Evolutionary conservation across 2,329 filamentous ascomycete species (phyloP), one percentile per base, ranked within the genome.

Genomic region (Fusarium tanahbumbuense): DNA sequence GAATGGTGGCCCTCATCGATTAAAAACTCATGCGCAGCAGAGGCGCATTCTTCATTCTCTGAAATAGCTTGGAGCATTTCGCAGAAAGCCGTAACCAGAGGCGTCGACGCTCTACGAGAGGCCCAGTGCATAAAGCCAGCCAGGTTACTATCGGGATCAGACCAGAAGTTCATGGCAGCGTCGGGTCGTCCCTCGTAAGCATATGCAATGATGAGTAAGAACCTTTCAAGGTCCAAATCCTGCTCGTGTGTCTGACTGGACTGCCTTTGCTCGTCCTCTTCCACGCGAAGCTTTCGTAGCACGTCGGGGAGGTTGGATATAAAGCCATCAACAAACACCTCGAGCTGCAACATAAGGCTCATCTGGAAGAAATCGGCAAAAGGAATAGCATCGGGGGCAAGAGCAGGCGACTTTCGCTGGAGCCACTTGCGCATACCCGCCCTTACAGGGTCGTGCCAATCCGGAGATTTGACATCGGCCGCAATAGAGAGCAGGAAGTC

Each of bases 81-180:
- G 79, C 96, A 99, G 74, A 98, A 99, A 15, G 95, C 94, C 66
- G 93, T 96, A 63, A 97, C 94, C 25, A 97, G 87, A n/a, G 96
- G 96, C 1, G 97, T 98, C 1, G 97, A 97, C 65, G 97, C 94
- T 74, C 96, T 88, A 73, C 93, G 91, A 6, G 96, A 97, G n/a
- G 94, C 93, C 96, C 96, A 99, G 70, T 97, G 93, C 78, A 99
- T 86, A 77, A 99, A 99, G 0, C 96, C 96, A 68, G 94, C 93
- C 32, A 99, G 84, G 73, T 98, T 97, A 76, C 94, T 94, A 75
- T 99, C 96, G 3, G 92, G 90, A 76, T 98, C 94, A 32, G 88
- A 88, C 96, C 96, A 99, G 73, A 98, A 98, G 47, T 91, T 92
- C 75, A 93, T 89, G 12, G 94, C 93, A 27, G 93, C 92, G 54